Percentiles rank a stretch among this genome's conserved stretches.
phyloP scores from a whole-genome alignment of 2,329 filamentous ascomycete genomes.

The Penicillium sp. region DNA sequence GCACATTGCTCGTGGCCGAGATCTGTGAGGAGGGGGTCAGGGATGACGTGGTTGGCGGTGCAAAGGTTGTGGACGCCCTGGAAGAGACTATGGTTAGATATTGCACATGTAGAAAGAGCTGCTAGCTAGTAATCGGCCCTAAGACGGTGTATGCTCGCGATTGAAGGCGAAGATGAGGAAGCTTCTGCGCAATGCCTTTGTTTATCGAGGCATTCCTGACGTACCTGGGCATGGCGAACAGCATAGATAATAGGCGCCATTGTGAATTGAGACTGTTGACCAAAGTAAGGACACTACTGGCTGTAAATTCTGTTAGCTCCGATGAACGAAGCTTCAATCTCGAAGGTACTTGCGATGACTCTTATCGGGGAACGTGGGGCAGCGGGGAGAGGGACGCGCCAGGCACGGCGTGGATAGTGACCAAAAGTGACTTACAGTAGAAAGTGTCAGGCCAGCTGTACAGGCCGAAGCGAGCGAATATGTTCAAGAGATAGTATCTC shows the following conservation, averaged over 20 bases:
- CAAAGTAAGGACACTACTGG: background rate
- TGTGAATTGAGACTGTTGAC: slow-evolving; percentile 10
- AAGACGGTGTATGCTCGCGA: too few relatives aligned
- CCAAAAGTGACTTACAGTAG: background rate
- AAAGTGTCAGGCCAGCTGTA: background rate
- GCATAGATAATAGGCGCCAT: slow-evolving; percentile 54
- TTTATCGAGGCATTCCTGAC: slow-evolving; percentile 14
- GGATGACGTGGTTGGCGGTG: slow-evolving; percentile 71
- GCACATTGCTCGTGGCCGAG: slow-evolving; percentile 78
- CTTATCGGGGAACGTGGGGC: slow-evolving; percentile 36
- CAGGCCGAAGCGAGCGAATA: background rate
- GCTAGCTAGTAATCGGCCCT: background rate
- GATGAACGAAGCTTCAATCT: background rate
- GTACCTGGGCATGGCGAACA: slow-evolving; percentile 55
- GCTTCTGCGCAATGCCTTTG: slow-evolving; percentile 1
- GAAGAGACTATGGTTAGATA: slow-evolving; percentile 15
- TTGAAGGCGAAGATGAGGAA: background rate
- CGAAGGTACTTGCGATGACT: slow-evolving; percentile 17
- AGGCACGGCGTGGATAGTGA: background rate
- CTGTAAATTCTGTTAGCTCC: background rate
- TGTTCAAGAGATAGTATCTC: background rate
- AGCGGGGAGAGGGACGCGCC: slow-evolving; percentile 18
- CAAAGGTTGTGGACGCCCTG: slow-evolving; percentile 82
- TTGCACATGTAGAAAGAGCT: too few relatives aligned
- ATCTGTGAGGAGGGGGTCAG: slow-evolving; percentile 78